Percentiles rank a stretch among this genome's conserved stretches.
phyloP scores from a whole-genome alignment of 495 filamentous ascomycete genomes.

The Hypomontagnella submonticulosa region DNA sequence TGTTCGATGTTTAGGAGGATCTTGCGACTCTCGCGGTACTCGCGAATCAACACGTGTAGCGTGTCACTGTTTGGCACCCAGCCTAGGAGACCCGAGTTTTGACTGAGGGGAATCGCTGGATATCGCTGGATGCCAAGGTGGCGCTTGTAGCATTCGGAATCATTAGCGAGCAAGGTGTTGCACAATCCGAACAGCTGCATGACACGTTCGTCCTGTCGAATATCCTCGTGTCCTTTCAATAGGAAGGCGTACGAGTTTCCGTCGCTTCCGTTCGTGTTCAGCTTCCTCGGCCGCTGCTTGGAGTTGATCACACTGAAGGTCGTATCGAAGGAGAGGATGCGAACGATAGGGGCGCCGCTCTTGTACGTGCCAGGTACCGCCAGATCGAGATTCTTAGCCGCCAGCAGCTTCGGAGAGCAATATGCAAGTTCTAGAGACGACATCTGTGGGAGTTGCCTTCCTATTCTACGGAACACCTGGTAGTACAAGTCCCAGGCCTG shows the following conservation, averaged over 20 bases:
- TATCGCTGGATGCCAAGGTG: conserved; percentile 96
- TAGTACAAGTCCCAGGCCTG: conserved; percentile 99
- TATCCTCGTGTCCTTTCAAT: conserved; percentile 98
- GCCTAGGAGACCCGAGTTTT: conserved; percentile 91
- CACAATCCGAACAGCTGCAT: conserved; percentile 98
- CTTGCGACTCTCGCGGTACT: conserved; percentile 95
- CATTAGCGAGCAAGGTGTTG: conserved; percentile 91
- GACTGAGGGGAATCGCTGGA: conserved; percentile 93
- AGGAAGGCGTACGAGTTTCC: conserved; percentile 85
- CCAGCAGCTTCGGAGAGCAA: conserved; percentile 90
- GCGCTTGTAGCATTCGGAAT: conserved; percentile 94
- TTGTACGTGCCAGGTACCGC: conserved; percentile 95
- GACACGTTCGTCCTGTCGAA: conserved; percentile 96
- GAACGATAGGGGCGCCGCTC: conserved; percentile 84
- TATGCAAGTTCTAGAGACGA: conserved; percentile 94
- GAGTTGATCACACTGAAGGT: conserved; percentile 93
- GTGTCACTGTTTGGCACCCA: conserved; percentile 99
- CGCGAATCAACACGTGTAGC: conserved; percentile 92
- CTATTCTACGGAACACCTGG: conserved; percentile 94
- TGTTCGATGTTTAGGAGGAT: conserved; percentile 99
- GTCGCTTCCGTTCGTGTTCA: conserved; percentile 88
- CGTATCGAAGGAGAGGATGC: conserved; percentile 88
- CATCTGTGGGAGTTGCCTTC: conserved; percentile 89
- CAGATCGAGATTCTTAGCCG: conserved; percentile 83
- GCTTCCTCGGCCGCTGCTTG: conserved; percentile 92